Percentiles rank a stretch among this genome's conserved stretches.
These are phyloP conservation scores for Tylopilus cervinicoccineus DNA, from an alignment of 768 basidiomycete genomes.

Conservation along the genomic window DNA sequence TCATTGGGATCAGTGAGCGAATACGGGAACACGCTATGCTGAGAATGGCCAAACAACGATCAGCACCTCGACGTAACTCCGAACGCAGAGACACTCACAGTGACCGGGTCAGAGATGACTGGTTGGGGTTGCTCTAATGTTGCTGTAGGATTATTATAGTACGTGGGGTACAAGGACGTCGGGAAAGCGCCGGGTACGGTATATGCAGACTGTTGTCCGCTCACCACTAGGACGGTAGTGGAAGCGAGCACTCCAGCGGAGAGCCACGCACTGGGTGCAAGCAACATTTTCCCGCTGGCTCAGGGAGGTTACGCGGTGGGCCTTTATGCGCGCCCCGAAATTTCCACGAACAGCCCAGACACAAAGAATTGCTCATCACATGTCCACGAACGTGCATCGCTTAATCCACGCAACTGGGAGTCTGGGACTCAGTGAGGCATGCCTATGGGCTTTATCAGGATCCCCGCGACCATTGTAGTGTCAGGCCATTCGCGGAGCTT, in stretches of 20 bases:
- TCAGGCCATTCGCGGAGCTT: too few relatives aligned
- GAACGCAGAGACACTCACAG: slow-evolving; percentile 34
- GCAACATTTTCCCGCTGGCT: slow-evolving; percentile 8
- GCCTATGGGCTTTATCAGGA: too few relatives aligned
- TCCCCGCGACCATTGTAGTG: too few relatives aligned
- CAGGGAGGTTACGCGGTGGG: neutral
- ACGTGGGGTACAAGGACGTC: slow-evolving; percentile 56
- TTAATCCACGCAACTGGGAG: too few relatives aligned
- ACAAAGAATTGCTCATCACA: neutral
- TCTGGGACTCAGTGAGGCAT: too few relatives aligned
- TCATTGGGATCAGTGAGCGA: slow-evolving; percentile 59
- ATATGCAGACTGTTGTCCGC: slow-evolving; percentile 30
- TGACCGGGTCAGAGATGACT: slow-evolving; percentile 69
- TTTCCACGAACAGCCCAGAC: slow-evolving; percentile 6
- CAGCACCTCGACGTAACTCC: neutral
- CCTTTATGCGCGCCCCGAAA: slow-evolving; percentile 9
- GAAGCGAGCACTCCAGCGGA: slow-evolving; percentile 6
- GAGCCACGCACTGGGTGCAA: slow-evolving; percentile 2
- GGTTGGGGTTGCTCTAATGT: slow-evolving; percentile 73
- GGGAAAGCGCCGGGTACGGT: slow-evolving; percentile 63
- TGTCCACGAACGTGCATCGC: slow-evolving; percentile 22
- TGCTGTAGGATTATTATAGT: slow-evolving; percentile 71
- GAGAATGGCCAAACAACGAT: slow-evolving; percentile 5
- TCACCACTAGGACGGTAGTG: slow-evolving; percentile 1
- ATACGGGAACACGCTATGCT: slow-evolving; percentile 58